Conservation (phyloP, 371 early-diverging fungal species). For the Blyttiomyces sp. region DNA sequence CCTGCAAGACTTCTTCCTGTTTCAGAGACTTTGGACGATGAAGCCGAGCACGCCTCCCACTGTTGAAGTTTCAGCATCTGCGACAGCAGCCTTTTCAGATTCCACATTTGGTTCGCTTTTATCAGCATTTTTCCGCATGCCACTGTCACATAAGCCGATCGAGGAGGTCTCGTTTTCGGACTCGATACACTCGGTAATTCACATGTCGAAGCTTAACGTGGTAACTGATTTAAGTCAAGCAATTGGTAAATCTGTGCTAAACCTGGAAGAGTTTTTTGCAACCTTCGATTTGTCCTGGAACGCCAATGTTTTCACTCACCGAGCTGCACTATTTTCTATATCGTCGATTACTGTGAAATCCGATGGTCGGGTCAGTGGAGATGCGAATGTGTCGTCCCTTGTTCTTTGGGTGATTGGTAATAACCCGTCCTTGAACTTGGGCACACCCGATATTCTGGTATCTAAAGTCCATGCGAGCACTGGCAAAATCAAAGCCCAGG, state of each 20-base stretch:
- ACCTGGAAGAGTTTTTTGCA: background rate
- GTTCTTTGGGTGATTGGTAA: background rate
- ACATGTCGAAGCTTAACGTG: slow-evolving; percentile 50
- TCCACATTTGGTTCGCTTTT: slow-evolving; percentile 13
- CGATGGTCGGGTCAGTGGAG: slow-evolving; percentile 62
- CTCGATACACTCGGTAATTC: slow-evolving; percentile 38
- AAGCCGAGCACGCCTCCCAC: no score
- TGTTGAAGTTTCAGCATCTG: no score
- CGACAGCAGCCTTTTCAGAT: background rate
- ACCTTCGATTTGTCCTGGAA: slow-evolving; percentile 1
- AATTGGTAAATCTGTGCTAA: slow-evolving; percentile 58
- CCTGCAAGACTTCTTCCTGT: slow-evolving; percentile 70
- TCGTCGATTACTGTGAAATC: slow-evolving; percentile 39
- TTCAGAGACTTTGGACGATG: slow-evolving; percentile 60
- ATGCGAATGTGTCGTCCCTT: slow-evolving; percentile 5
- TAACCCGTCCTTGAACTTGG: no score
- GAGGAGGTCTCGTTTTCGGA: slow-evolving; percentile 9
- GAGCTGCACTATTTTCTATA: background rate
- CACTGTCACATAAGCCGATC: background rate
- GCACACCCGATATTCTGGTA: no score
- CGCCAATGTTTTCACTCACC: slow-evolving; percentile 1
- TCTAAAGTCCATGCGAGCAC: no score
- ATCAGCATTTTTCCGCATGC: no score
- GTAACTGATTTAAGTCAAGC: slow-evolving; percentile 73
- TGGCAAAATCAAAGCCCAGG: slow-evolving; percentile 44